Conservation (phyloP, 129 eudicot species). For the Chrysanthemum makinoi region DNA sequence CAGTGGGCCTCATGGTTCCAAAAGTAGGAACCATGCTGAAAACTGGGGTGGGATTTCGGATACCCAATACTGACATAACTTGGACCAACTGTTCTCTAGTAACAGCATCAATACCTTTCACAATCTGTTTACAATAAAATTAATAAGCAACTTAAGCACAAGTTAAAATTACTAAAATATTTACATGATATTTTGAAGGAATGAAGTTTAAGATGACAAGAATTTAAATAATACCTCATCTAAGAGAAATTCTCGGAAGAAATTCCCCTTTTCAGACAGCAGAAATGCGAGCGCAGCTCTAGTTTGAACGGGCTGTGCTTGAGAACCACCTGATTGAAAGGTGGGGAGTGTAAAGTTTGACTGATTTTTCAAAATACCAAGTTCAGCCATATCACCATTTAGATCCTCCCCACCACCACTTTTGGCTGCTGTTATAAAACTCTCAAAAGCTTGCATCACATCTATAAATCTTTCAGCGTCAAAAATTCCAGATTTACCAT, state of each 20-base stretch:
- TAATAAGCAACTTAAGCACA: not conserved
- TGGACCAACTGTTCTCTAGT: conserved; percentile 92
- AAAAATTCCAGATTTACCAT: conserved; percentile 92
- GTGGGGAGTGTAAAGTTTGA: conserved; percentile 36
- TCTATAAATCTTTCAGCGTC: conserved; percentile 98
- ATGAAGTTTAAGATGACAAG: not conserved
- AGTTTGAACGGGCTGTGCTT: conserved; percentile 68
- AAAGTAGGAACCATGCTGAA: conserved; percentile 84
- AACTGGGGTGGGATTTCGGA: conserved; percentile 65
- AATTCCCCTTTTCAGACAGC: conserved; percentile 89
- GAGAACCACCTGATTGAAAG: conserved; percentile 43
- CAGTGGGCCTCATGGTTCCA: conserved; percentile 67
- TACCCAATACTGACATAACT: conserved; percentile 59
- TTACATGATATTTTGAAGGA: not conserved
- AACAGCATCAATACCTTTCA: conserved; percentile 97
- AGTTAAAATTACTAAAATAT: not conserved
- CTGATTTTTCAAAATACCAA: conserved; percentile 70
- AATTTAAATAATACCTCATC: conserved; percentile 68
- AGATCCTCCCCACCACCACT: conserved; percentile 97
- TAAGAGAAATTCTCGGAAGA: conserved; percentile 90
- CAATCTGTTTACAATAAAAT: conserved; percentile 54
- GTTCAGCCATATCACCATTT: conserved; percentile 96
- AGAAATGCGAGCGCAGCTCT: conserved; percentile 95
- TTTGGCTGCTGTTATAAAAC: conserved; percentile 89
- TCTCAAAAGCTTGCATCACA: conserved; percentile 99